These are phyloP conservation scores for Paecilomyces sp. DNA, from an alignment of 2,329 filamentous ascomycete genomes.

Conservation along the genomic window DNA sequence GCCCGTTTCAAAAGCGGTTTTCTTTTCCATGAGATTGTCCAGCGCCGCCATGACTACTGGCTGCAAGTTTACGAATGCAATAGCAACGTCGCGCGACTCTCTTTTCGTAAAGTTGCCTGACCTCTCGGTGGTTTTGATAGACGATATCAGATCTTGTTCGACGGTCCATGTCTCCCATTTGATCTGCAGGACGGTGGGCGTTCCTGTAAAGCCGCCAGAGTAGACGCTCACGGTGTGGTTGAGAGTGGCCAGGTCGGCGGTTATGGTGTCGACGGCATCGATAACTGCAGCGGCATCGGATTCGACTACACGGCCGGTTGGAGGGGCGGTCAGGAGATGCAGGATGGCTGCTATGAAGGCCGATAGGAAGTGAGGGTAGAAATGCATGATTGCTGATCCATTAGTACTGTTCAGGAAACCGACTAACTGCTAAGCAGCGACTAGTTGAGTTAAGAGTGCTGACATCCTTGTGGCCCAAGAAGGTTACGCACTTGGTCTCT, in stretches of 20 bases:
- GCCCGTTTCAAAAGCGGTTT: background rate
- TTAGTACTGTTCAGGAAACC: too few species aligned
- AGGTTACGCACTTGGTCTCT: too few species aligned
- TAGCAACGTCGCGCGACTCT: background rate
- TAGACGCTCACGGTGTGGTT: background rate
- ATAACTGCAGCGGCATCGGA: background rate
- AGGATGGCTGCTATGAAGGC: background rate
- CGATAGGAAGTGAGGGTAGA: background rate
- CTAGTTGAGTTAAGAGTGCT: too few species aligned
- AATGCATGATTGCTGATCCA: background rate
- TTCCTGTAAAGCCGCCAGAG: background rate
- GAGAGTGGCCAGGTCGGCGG: background rate
- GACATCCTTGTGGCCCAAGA: too few species aligned
- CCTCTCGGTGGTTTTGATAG: background rate
- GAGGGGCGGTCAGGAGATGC: background rate
- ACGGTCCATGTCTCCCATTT: background rate
- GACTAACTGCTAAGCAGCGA: too few species aligned
- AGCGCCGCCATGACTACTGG: background rate
- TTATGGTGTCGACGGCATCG: background rate
- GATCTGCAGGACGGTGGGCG: background rate
- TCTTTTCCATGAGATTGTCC: background rate
- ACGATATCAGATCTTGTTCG: background rate
- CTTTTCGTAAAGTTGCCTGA: background rate
- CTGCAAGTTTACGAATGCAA: background rate
- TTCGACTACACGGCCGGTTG: background rate